A percentile compares a stretch with the other conserved stretches of the same genome.
phyloP scores from a whole-genome alignment of 306 rosid species.

The Citrullus colocynthis region DNA sequence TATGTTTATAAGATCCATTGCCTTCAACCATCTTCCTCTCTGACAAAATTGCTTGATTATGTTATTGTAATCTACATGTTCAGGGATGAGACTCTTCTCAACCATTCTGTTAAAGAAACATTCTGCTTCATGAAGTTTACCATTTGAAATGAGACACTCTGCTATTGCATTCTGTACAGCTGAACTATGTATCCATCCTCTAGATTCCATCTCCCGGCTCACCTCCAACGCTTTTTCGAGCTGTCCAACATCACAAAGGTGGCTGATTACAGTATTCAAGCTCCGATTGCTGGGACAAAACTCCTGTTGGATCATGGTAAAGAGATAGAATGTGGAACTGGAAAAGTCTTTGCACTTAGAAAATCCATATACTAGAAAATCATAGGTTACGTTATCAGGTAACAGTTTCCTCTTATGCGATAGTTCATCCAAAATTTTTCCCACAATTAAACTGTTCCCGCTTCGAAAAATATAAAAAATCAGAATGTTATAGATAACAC shows the following conservation, averaged over 20 bases:
- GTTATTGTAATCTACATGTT: slow-evolving; percentile 46
- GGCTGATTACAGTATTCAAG: slow-evolving; percentile 43
- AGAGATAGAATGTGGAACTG: slow-evolving; percentile 34
- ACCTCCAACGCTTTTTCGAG: slow-evolving; percentile 48
- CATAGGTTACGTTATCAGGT: slow-evolving; percentile 46
- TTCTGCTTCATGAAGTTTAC: slow-evolving; percentile 60
- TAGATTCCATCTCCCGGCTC: slow-evolving; percentile 53
- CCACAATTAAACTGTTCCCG: slow-evolving; percentile 32
- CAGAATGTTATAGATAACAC: slow-evolving; percentile 52
- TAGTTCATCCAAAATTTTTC: slow-evolving; percentile 30
- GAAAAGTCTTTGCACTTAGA: slow-evolving; percentile 39
- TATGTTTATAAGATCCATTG: slow-evolving; percentile 48
- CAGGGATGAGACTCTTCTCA: slow-evolving; percentile 49
- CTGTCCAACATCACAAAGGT: slow-evolving; percentile 42
- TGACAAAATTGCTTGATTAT: slow-evolving; percentile 55
- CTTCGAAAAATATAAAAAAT: slow-evolving; percentile 45
- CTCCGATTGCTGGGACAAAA: slow-evolving; percentile 50
- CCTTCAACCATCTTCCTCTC: slow-evolving; percentile 40
- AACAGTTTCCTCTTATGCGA: slow-evolving; percentile 38
- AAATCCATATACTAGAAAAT: slow-evolving; percentile 67
- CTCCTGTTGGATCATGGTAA: slow-evolving; percentile 50
- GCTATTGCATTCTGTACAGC: slow-evolving; percentile 40
- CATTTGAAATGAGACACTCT: slow-evolving; percentile 41
- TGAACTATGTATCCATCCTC: slow-evolving; percentile 66
- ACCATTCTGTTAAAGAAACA: slow-evolving; percentile 42